Percentiles rank a stretch among this genome's conserved stretches.
Conservation (phyloP, 2,329 filamentous ascomycete species). For the Akanthomyces uredinophilus region DNA sequence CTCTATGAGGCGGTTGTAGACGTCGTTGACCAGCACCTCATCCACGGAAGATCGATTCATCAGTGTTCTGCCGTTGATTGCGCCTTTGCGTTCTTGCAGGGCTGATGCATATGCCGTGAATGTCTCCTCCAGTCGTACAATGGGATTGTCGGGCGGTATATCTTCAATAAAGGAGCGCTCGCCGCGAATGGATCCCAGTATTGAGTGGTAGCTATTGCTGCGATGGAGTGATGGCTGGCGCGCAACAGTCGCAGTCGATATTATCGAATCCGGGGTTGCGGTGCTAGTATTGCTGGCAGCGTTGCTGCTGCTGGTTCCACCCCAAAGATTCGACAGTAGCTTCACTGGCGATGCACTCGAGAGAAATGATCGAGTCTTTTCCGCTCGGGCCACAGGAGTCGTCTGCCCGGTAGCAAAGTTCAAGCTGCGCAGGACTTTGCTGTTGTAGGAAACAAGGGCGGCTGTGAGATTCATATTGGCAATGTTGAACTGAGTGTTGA, state of each 20-base stretch:
- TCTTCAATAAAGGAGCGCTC: conserved; percentile 34
- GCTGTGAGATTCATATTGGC: conserved; percentile 60
- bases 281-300: conserved; percentile 50
- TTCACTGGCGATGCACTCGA: conserved; percentile 82
- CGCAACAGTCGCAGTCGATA: conserved; percentile 30
- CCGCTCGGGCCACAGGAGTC: conserved; percentile 42
- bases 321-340: conserved; percentile 76
- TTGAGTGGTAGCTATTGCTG: conserved; percentile 46
- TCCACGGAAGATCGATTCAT: conserved; percentile 66
- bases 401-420: conserved; percentile 44
- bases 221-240: conserved; percentile 38
- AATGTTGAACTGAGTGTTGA: conserved; percentile 65
- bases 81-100: conserved; percentile 78
- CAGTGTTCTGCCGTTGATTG: conserved; percentile 73
- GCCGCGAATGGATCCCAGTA: conserved; percentile 50
- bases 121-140: conserved; percentile 75
- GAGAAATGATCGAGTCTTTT: conserved; percentile 64
- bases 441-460: conserved; percentile 70
- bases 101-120: conserved; percentile 79
- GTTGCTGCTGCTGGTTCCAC: conserved; percentile 49
- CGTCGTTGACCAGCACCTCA: conserved; percentile 76
- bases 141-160: conserved; percentile 58
- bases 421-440: conserved; percentile 68
- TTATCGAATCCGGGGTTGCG: conserved; percentile 21
- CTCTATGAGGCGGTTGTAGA: conserved; percentile 85